A percentile compares a stretch with the other conserved stretches of the same genome.
Conservation (phyloP, 1,139 yeast genomes). For the Hyphopichia burtonii region DNA sequence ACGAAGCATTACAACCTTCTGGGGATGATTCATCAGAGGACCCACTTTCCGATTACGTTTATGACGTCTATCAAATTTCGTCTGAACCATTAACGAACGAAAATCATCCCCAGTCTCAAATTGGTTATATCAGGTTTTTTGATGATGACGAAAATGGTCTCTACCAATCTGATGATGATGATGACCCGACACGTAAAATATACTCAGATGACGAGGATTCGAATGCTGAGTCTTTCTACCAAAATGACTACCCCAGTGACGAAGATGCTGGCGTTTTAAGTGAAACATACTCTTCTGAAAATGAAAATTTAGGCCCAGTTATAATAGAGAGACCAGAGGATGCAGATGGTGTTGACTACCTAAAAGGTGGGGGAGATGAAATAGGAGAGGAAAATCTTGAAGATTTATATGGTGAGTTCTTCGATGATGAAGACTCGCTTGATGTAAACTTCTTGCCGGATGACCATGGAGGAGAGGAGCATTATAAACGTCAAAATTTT, state of each 20-base stretch:
- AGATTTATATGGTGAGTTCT: slow-evolving; percentile 18
- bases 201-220: slow-evolving; percentile 45
- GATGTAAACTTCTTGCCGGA: slow-evolving; percentile 11
- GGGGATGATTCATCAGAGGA: slow-evolving; percentile 25
- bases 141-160: slow-evolving; percentile 62
- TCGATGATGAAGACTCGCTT: slow-evolving; percentile 9
- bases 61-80: slow-evolving; percentile 68
- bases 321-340: slow-evolving; percentile 17
- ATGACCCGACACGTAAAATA: slow-evolving; percentile 31
- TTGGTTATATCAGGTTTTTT: slow-evolving; percentile 68
- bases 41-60: slow-evolving; percentile 63
- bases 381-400: slow-evolving; percentile 23
- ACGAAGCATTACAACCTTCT: background rate
- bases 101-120: slow-evolving; percentile 51
- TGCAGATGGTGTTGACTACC: slow-evolving; percentile 14
- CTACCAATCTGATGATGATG: slow-evolving; percentile 51
- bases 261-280: slow-evolving; percentile 58
- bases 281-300: slow-evolving; percentile 15
- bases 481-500: slow-evolving; percentile 41
- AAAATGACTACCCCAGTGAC: slow-evolving; percentile 93
- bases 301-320: slow-evolving; percentile 28
- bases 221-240: slow-evolving; percentile 83
- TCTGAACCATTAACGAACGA: slow-evolving; percentile 46
- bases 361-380: slow-evolving; percentile 13
- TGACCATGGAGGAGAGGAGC: slow-evolving; percentile 8